Evolutionary conservation across 768 basidiomycete genomes (phyloP), one percentile per base, ranked within the genome.

Genomic region (Lentinula detonsa): DNA sequence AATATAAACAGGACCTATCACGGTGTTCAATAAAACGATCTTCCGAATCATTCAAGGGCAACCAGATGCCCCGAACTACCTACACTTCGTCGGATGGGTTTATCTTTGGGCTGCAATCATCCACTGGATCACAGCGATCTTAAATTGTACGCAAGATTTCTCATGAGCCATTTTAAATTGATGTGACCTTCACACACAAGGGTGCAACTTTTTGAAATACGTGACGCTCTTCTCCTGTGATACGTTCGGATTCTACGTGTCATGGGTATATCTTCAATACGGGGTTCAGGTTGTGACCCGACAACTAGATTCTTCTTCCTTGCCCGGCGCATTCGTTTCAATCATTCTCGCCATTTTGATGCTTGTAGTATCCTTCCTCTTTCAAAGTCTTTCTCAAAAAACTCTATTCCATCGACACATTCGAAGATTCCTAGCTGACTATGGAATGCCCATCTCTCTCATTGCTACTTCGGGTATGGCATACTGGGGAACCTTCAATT

Each of bases 211-310:
- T 65, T 79, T 96, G 43, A 84, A 81, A 80, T 92, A 93, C 65
- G 92, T 95, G 28, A 95, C 93, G 0, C 78, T 91, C 6, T 95
- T 95, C 72, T 88, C 93, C 21, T 95, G 93, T 70, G 93, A 95
- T 65, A 93, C 91, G 0, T 95, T 95, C 66, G 93, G 93, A 1
- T 95, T 94, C 73, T 95, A 94, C 70, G 92, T 95, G 1, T 88
- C 90, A 16, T 93, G 90, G 84, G 91, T 91, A 1, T 93, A 93
- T 66, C 79, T 91, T 5, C 91, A 96, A 73, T 95, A 95, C 63
- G 93, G 93, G 35, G 83, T 93, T 13, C 93, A 95, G 73, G 85
- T 93, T 21, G 76, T 90, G 62, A 90, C 87, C 1, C 81, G 90
- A 43, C 90, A 93, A 67, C 85, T 94, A 53, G 65, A 72, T 57